Conservation (phyloP, 1,284 basidiomycete species). For the Austroboletus novae-zelandiae region DNA sequence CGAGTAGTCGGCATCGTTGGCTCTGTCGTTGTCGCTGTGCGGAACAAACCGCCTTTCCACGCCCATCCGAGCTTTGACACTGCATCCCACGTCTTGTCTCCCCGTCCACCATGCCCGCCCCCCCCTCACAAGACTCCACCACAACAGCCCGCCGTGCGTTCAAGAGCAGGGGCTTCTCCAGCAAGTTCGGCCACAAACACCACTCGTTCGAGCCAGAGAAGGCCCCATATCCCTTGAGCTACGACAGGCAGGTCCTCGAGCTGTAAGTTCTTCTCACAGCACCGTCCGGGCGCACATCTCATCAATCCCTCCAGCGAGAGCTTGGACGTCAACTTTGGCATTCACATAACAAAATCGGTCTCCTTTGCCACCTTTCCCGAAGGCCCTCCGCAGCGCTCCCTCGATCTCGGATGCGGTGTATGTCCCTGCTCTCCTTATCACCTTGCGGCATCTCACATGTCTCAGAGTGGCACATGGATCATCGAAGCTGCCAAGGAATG, state of each 20-base stretch:
- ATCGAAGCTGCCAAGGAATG: conserved; percentile 71
- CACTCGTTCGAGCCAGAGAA: conserved; percentile 69
- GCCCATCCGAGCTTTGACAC: neutral
- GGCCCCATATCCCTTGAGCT: conserved; percentile 66
- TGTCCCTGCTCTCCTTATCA: conserved; percentile 22
- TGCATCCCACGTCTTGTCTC: conserved; percentile 15
- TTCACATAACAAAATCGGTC: conserved; percentile 47
- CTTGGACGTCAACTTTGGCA: conserved; percentile 53
- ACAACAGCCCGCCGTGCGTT: conserved; percentile 21
- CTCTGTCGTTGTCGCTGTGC: neutral
- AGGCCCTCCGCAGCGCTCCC: conserved; percentile 44
- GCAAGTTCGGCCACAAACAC: conserved; percentile 59
- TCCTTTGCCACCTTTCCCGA: conserved; percentile 55
- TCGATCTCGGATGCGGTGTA: conserved; percentile 74
- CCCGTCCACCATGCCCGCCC: conserved; percentile 17
- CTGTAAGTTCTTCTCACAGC: conserved; percentile 43
- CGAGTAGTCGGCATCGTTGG: neutral
- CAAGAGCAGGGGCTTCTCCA: conserved; percentile 52
- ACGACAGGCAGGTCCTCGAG: conserved; percentile 62
- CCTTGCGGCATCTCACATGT: neutral
- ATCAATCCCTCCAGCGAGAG: conserved; percentile 43
- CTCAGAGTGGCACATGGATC: conserved; percentile 66
- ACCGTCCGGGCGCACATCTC: no score
- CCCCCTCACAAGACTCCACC: conserved; percentile 12
- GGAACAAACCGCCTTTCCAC: conserved; percentile 15